Evolutionary conservation across 1,139 yeast species (phyloP), one percentile per base, ranked within the genome.

Genomic region (Kodamaea fungicola): DNA sequence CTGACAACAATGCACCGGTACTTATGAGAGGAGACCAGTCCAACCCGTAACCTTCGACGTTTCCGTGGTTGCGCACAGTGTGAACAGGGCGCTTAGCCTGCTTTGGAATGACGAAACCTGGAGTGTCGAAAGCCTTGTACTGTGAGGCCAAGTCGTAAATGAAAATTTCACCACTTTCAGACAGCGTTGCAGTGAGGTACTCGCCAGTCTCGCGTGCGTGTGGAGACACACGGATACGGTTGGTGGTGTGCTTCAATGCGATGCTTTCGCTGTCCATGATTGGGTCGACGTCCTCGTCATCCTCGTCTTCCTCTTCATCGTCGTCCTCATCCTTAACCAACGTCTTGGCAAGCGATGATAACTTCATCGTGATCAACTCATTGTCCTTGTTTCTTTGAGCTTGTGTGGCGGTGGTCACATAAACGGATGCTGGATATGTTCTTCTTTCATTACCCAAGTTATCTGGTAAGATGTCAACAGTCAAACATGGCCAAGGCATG

Each of bases 401-500:
- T 64, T 92, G 99, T 1, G 97, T 89, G 5, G 97, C 98, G 3
- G 97, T 86, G 7, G 95, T 80, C 40, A 89, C 62, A 54, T 86
- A 86, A 50, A 89, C 71, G 4, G 95, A 76, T 30, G 95, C 96
- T 5, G 99, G 99, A 55, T 80, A 92, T 31, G 75, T 76, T 64
- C 96, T 77, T 68, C 98, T 81, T 62, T 89, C 97, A 39, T 76
- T 72, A 7, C 98, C 99, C 40, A 88, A 71, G 37, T 71, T 67
- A 59, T 92, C 99, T 8, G 96, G 96, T 40, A 94, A 65, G 28
- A 92, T 67, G 56, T 92, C 98, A 45, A 94, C 72, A 2, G 97
- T 87, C 55, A 92, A 69, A 64, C 97, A 89, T 13, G 99, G 97
- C 97, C 98, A 92, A 52, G 96, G 95, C 59, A 92, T 70, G 58